Base-by-base conservation (phyloP, 306 rosid genomes). In the Castanea crenata region DNA sequence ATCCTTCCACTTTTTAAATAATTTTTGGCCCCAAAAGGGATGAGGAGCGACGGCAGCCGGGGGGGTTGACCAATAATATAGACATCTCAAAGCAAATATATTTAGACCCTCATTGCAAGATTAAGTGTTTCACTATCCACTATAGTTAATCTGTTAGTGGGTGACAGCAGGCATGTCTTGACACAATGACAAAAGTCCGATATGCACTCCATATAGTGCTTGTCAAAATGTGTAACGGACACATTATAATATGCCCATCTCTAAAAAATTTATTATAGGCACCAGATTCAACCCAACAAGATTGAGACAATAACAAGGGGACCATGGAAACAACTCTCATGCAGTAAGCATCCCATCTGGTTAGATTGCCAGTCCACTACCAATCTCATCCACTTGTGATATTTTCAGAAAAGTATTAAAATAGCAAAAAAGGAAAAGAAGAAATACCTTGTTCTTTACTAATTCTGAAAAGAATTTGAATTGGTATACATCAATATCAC, bases 401-500 rank as follows among this genome's bases (percentile, higher is more conserved):
- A 18, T 34, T 74, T 76, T 83, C 69, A 74, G 55, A 15, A 52
- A 71, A 68, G 62, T 55, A 74, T 75, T 75, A 70, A 57, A 71
- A 55, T 29, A 25, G 56, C 27, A 78, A 69, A 75, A 67, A 55
- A 54, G 5, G 57, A 55, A 69, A 83, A 46, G 15, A 64, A 76
- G 73, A 81, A 75, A 77, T 90, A 95, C 99, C 97, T 93, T 89
- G 59, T 93, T 85, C 71, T 68, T 88, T 59, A 86, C 77, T 76
- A 95, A 80, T 59, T 93, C 98, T 62, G 94, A 64, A 77, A 95
- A 95, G 91, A 95, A 95, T 84, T 95, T 95, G 91, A 93, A 95
- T 84, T 95, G 99, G 91, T 93, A 91, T 38, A 88, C 96, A 89
- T 95, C 99, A 88, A 95, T 93, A 85, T 95, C 99, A 72, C 90